Evolutionary conservation across 2,329 filamentous ascomycete species (phyloP).

Genomic region (Davidsoniella neocaledoniae): DNA sequence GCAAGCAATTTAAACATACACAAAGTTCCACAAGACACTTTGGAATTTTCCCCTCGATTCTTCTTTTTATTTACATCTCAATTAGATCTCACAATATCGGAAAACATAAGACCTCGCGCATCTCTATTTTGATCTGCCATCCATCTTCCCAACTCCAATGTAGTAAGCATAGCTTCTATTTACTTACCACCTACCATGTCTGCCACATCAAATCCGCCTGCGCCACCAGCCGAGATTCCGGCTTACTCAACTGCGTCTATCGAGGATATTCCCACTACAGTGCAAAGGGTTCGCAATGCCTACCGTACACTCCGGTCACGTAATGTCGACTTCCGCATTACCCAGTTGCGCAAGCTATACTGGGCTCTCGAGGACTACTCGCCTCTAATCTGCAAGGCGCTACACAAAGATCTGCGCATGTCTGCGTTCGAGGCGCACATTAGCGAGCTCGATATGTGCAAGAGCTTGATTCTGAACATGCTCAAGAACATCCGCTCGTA

Average conservation of each 20-base stretch:
- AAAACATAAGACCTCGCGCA: too few relatives aligned
- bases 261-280: slow-evolving; percentile 37
- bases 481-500: slow-evolving; percentile 65
- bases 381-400: slow-evolving; percentile 54
- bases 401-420: slow-evolving; percentile 65
- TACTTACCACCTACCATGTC: background rate
- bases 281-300: slow-evolving; percentile 45
- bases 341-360: slow-evolving; percentile 85
- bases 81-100: too few relatives aligned
- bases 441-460: slow-evolving; percentile 60
- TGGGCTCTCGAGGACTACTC: slow-evolving; percentile 77
- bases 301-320: slow-evolving; percentile 71
- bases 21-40: too few relatives aligned
- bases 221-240: slow-evolving; percentile 19
- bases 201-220: background rate
- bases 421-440: slow-evolving; percentile 55
- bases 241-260: slow-evolving; percentile 10
- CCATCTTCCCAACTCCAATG: background rate
- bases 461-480: slow-evolving; percentile 67
- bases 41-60: too few relatives aligned
- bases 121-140: background rate
- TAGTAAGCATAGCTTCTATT: background rate
- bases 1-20: too few relatives aligned
- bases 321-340: slow-evolving; percentile 61
- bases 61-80: too few relatives aligned